Base-by-base conservation (phyloP, 2,329 filamentous ascomycete genomes). In the Diaporthe nobilis region DNA sequence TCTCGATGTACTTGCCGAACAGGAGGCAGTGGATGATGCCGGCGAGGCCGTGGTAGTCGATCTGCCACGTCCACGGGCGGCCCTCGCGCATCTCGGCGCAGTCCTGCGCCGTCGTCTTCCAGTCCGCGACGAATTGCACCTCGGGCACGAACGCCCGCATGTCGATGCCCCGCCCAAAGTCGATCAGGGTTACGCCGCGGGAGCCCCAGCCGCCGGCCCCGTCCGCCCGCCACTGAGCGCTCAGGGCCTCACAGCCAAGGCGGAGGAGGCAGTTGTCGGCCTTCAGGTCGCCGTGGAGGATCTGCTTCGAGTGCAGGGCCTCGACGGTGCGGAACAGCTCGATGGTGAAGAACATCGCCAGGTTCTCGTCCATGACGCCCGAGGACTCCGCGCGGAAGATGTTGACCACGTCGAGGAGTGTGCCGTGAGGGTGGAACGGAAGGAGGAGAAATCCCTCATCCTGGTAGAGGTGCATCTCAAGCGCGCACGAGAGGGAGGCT, bases 81-180 rank as follows among this genome's bases (percentile, higher is more conserved):
- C 95, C 91, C 85, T 99, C 96, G 63, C 96, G 93, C 91, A 98
- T 98, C 87, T 99, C 97, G 25, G 94, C 93, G 84, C 97, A 99
- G 85, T 99, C 97, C 71, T 95, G 93, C 34, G 94, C 90, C 22
- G 91, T 91, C 0, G 95, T 95, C 84, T 97, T 94, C 97, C 97
- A 99, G 85, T 99, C 97, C 0, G 96, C 97, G 76, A 98, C 92
- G 87, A 99, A 99, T 79, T 93, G 92, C 15, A 96, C 95, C 57
- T 93, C 90, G 0, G 92, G 88, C 4, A 86, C 85, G 86, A 98
- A 99, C 4, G 91, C 92, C 75, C 91, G 92, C 94, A 98, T 97
- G 85, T 99, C 97, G 83, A 99, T 97, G 68, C 92, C 95, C 1
- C 97, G 92, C 0, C 97, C 97, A 82, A 99, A 98, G 85, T 99